Evolutionary conservation across 306 rosid species (phyloP).

Genomic region (Cicer pinnatifidum): DNA sequence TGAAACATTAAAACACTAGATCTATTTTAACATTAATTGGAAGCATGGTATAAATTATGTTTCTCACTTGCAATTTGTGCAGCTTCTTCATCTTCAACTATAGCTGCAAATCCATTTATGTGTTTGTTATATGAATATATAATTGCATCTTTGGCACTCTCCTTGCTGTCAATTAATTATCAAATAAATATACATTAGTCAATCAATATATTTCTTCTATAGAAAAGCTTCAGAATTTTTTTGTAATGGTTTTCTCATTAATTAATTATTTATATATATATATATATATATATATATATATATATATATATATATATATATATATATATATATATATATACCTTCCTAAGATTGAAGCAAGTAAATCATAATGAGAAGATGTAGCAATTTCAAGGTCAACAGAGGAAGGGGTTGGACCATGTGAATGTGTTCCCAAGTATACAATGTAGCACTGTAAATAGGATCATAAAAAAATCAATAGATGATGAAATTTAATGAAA

Average conservation of each 20-base stretch:
- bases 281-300: constrained; percentile 8
- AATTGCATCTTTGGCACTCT: constrained; percentile 49
- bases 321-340: neutral
- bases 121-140: constrained; percentile 60
- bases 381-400: constrained; percentile 48
- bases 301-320: constrained; percentile 21
- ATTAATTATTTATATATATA: neutral
- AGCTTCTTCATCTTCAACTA: constrained; percentile 51
- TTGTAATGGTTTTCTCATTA: neutral
- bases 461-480: neutral
- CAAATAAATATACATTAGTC: neutral
- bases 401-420: constrained; percentile 49
- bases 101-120: constrained; percentile 52
- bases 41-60: neutral
- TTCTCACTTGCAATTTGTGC: constrained; percentile 57
- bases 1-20: neutral
- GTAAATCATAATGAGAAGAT: constrained; percentile 47
- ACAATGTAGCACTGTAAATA: constrained; percentile 49
- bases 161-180: constrained; percentile 43
- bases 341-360: constrained; percentile 50
- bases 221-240: neutral
- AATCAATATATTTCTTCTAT: neutral
- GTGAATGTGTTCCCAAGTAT: constrained; percentile 52
- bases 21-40: neutral
- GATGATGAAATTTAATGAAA: neutral